phyloP scores from a whole-genome alignment of 352 stramenopile genomes.

The Pythium plurisporium region DNA sequence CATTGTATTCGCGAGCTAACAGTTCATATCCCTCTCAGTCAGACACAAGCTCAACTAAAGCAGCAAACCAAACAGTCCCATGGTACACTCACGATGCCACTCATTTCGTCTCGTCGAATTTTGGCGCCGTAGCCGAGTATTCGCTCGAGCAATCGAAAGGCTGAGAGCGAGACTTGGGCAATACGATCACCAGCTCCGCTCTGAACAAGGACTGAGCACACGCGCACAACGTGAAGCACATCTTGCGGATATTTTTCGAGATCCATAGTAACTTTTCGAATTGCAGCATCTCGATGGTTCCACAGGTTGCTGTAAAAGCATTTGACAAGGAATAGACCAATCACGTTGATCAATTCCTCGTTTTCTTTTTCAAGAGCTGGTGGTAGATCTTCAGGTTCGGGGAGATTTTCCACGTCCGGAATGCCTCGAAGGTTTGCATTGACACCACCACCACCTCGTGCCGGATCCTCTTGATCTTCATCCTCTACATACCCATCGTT shows the following conservation, averaged over 20 bases:
- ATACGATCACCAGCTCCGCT: slow-evolving; percentile 70
- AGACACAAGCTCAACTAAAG: background rate
- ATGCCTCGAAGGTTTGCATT: slow-evolving; percentile 64
- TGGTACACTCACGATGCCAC: slow-evolving; percentile 44
- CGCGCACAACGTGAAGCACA: slow-evolving; percentile 40
- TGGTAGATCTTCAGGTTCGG: slow-evolving; percentile 69
- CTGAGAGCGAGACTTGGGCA: slow-evolving; percentile 66
- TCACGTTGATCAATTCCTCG: slow-evolving; percentile 67
- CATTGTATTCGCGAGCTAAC: slow-evolving; percentile 74
- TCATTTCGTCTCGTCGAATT: slow-evolving; percentile 61
- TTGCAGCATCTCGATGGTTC: slow-evolving; percentile 81
- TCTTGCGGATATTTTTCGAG: slow-evolving; percentile 53
- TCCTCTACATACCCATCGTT: slow-evolving; percentile 2
- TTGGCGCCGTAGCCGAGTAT: slow-evolving; percentile 47
- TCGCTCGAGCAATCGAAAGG: slow-evolving; percentile 59
- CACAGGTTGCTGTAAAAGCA: slow-evolving; percentile 87
- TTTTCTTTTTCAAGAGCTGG: slow-evolving; percentile 67
- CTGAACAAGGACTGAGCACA: slow-evolving; percentile 68
- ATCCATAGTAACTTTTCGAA: slow-evolving; percentile 79
- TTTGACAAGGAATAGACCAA: slow-evolving; percentile 70
- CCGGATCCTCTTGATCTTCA: slow-evolving; percentile 26
- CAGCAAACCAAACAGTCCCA: background rate
- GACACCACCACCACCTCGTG: background rate
- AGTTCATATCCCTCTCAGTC: too few relatives aligned
- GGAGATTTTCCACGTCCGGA: slow-evolving; percentile 60